Base-by-base conservation (phyloP, 2,329 filamentous ascomycete genomes). In the Venturia carpophila region DNA sequence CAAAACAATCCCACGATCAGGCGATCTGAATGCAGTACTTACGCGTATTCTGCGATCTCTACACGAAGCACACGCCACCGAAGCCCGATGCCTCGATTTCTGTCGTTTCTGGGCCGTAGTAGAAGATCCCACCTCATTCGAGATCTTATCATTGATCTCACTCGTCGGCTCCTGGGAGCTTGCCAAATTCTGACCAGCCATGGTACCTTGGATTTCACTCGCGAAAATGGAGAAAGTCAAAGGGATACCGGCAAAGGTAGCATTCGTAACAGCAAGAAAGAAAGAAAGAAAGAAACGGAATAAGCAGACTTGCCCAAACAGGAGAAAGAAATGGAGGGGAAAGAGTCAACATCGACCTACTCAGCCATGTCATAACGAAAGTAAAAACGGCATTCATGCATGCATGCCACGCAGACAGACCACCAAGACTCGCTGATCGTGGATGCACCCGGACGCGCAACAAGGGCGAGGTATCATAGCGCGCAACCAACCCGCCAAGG, bases 31-130 rank as follows among this genome's bases (percentile, higher is more conserved):
- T 27, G 39, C 39, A 62, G 66, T 10, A 37, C 73, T 65, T 74
- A 78, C 76, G 45, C 76, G 72, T 63, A 78, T 78, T 30, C 76
- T 70, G 37, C 76, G 73, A 67, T 77, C 76, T 65, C 82, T 77
- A 69, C 82, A 84, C 5, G 81, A 80, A 3, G 79, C 80, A 71
- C 82, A 84, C 11, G 82, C 82, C 65, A 84, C 79, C 2, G 81
- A 83, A 37, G 82, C 82, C 65, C 82, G 72, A 60, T 75, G 74
- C 52, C 75, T 70, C 24, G 73, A 72, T 61, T 73, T 74, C 45
- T 71, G 69, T 66, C 64, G 72, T 72, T 30, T 71, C 67, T 11
- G 64, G 2, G 43, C 30, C 19, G 52, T 27, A 45, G 64, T 34
- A 47, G 37, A 24, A 21, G 56, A 30, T 45, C 19, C 21, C 27